Conservation (phyloP, 2,329 filamentous ascomycete genomes). For the Fusarium nelsonii region DNA sequence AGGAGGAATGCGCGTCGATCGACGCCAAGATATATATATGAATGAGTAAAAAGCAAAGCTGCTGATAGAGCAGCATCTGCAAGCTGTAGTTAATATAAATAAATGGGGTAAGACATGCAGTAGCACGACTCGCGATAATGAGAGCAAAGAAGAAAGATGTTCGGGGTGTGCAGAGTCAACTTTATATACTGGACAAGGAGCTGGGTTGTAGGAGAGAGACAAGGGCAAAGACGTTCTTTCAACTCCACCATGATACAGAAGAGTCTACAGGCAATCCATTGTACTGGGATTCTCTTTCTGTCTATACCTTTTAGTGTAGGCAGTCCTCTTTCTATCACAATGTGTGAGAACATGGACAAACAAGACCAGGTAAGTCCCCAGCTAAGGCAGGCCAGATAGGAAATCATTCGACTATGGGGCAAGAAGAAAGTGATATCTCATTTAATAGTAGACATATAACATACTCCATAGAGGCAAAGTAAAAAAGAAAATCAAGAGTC, state of each 20-base stretch:
- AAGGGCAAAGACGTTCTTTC: background rate
- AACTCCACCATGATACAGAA: conserved; percentile 9
- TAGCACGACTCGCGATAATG: background rate
- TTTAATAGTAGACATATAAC: background rate
- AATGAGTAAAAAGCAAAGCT: background rate
- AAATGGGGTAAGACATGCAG: background rate
- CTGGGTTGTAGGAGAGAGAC: conserved; percentile 13
- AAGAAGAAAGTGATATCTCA: conserved; percentile 44
- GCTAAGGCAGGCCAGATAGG: background rate
- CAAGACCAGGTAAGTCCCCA: background rate
- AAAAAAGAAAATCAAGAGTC: conserved; percentile 6
- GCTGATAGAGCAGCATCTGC: background rate
- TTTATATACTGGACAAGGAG: conserved; percentile 35
- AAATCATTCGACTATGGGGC: conserved; percentile 39
- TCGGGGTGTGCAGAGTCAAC: conserved; percentile 18
- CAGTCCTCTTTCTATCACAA: background rate
- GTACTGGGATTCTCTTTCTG: background rate
- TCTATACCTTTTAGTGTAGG: background rate
- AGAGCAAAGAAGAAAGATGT: background rate
- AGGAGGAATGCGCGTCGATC: background rate
- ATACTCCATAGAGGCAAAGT: background rate
- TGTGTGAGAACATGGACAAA: too few relatives aligned
- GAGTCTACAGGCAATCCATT: background rate
- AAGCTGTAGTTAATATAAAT: conserved; percentile 1
- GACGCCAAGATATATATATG: background rate